A percentile compares a stretch with the other conserved stretches of the same genome.
phyloP scores from a whole-genome alignment of 2,329 filamentous ascomycete genomes.

The Pseudogymnoascus destructans region DNA sequence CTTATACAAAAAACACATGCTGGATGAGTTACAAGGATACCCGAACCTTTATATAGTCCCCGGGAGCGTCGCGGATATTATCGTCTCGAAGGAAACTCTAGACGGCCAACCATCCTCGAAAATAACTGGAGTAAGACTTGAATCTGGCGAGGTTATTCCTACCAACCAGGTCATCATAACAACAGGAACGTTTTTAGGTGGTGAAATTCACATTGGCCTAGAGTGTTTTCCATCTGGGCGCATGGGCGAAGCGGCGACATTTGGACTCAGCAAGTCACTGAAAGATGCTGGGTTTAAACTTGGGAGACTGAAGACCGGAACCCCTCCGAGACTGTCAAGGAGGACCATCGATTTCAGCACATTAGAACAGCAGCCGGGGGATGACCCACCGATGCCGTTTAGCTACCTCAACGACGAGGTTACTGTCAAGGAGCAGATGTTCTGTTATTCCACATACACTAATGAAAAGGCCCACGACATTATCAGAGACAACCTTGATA shows the following conservation, averaged over 20 bases:
- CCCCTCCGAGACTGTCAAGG: constrained; percentile 73
- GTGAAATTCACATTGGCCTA: constrained; percentile 91
- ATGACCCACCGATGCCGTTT: constrained; percentile 78
- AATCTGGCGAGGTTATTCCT: constrained; percentile 72
- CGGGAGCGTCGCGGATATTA: constrained; percentile 85
- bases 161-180: constrained; percentile 83
- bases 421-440: constrained; percentile 65
- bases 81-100: constrained; percentile 46
- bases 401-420: constrained; percentile 78
- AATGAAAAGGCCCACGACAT: constrained; percentile 73
- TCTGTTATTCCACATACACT: constrained; percentile 80
- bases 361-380: constrained; percentile 64
- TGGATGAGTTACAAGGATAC: constrained; percentile 66
- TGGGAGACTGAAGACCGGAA: constrained; percentile 88
- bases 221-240: constrained; percentile 75
- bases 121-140: constrained; percentile 74
- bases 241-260: constrained; percentile 87
- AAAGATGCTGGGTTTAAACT: constrained; percentile 78
- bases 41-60: constrained; percentile 68
- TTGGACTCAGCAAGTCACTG: constrained; percentile 82
- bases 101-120: constrained; percentile 46
- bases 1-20: constrained; percentile 85
- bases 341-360: constrained; percentile 66
- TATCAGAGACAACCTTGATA: constrained; percentile 79
- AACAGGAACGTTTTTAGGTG: constrained; percentile 87